These are phyloP conservation scores for Capronia coronata DNA, from an alignment of 2,329 filamentous ascomycete species.

Conservation along the genomic window DNA sequence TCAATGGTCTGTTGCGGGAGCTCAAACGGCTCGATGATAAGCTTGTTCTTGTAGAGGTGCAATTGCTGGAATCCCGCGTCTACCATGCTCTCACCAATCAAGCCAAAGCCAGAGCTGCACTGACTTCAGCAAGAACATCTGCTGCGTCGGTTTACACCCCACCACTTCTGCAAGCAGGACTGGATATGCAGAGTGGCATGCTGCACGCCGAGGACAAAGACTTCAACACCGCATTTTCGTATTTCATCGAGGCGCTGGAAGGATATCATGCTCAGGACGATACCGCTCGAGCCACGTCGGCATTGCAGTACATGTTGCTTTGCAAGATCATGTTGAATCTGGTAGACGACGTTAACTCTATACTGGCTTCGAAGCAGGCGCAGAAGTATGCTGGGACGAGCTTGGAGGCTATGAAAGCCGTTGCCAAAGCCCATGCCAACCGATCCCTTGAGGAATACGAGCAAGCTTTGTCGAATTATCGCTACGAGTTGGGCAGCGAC, in stretches of 20 bases:
- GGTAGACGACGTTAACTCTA: constrained; percentile 87
- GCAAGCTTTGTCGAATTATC: constrained; percentile 79
- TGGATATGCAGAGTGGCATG: constrained; percentile 99
- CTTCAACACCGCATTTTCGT: constrained; percentile 97
- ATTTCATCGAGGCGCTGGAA: constrained; percentile 98
- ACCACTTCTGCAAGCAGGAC: constrained; percentile 84
- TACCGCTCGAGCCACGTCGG: constrained; percentile 80
- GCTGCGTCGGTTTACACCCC: constrained; percentile 97
- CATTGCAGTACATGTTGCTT: constrained; percentile 97
- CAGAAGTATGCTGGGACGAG: constrained; percentile 93
- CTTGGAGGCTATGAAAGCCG: constrained; percentile 98
- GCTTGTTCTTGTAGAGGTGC: constrained; percentile 93
- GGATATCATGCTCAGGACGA: constrained; percentile 94
- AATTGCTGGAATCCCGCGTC: constrained; percentile 91
- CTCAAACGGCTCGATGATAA: constrained; percentile 98
- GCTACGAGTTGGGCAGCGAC: constrained; percentile 88
- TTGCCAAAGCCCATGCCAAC: constrained; percentile 90
- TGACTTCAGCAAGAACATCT: constrained; percentile 89
- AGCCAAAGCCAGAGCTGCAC: constrained; percentile 85
- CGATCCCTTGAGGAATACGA: constrained; percentile 97
- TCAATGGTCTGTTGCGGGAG: constrained; percentile 92
- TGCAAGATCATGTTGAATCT: constrained; percentile 99
- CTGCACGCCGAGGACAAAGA: constrained; percentile 97
- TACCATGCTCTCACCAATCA: constrained; percentile 98
- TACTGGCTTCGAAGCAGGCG: constrained; percentile 94